Evolutionary conservation across 1,139 yeast species (phyloP), one percentile per base, ranked within the genome.

Genomic region (Yamadazyma sp.): DNA sequence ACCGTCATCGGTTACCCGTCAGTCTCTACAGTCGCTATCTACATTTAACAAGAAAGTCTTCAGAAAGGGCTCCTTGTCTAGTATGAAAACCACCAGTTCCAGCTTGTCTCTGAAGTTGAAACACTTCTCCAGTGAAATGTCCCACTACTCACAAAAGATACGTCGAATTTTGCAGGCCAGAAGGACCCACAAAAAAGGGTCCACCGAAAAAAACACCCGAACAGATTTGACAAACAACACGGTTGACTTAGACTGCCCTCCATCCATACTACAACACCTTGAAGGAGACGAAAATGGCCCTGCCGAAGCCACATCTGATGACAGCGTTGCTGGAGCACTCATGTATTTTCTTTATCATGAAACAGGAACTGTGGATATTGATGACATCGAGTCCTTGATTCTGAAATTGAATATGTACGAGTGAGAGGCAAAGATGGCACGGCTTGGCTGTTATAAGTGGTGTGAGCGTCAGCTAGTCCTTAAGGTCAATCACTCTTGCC

Each of bases 321-420:
- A 28, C 12, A 8, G 20, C 3, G 31, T 28, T 18, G 18, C 31
- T 3, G 36, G 24, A 10, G 36, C 36, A 17, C 25, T 33, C 18
- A 25, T 25, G 20, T 33, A 33, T 17, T 25, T 25, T n/a, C 10
- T 33, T 23, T 15, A 33, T 7, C 14, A 33, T 7, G 36, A 33
- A 17, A 25, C 31, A 15, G 31, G 31, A 5, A 11, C 16, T 17
- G 3, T 16, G 6, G 18, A 17, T 28, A 9, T 28, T 15, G 20
- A 8, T 6, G 24, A 33, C 10, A 26, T 33, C 8, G 31, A 25
- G 15, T 16, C 36, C 8, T 16, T 26, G 20, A 24, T 33, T 12
- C 36, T 16, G 36, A 25, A n/a, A n/a, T 17, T 33, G 20, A 33
- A 17, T 17, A 6, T 16, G 20, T 28, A 12, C 12, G 31, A 28